Conservation (phyloP, 805 yeast genomes). For the Candida stauntonica region DNA sequence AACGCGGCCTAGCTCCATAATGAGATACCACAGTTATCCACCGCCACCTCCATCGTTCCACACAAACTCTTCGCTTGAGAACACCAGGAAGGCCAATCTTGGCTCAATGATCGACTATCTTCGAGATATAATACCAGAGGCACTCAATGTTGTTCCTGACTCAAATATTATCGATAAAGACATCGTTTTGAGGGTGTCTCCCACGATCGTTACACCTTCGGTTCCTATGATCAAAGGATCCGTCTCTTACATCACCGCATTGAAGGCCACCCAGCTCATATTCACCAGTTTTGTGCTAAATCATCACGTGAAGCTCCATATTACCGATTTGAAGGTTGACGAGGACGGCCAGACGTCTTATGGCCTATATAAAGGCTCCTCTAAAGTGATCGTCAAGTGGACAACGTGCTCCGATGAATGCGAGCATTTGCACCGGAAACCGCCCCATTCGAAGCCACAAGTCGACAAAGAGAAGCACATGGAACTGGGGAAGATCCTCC, state of each 20-base stretch:
- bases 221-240: constrained; percentile 55
- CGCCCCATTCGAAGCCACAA: constrained; percentile 1
- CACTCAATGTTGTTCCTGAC: constrained; percentile 44
- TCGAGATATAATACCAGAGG: constrained; percentile 43
- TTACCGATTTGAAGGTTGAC: constrained; percentile 27
- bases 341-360: constrained; percentile 9
- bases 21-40: neutral
- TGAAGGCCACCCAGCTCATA: constrained; percentile 51
- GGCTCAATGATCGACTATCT: constrained; percentile 51
- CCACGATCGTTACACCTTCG: constrained; percentile 41
- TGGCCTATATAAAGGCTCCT: constrained; percentile 28
- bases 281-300: constrained; percentile 52
- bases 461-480: neutral
- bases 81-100: constrained; percentile 36
- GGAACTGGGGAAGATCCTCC: constrained; percentile 5
- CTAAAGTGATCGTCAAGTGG: constrained; percentile 54
- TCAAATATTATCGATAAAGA: constrained; percentile 39
- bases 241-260: constrained; percentile 49
- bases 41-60: constrained; percentile 9
- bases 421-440: constrained; percentile 44
- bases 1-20: neutral
- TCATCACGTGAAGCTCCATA: constrained; percentile 49
- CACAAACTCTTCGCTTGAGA: constrained; percentile 6
- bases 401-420: constrained; percentile 52
- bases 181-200: constrained; percentile 51